Conservation (phyloP, 2,329 filamentous ascomycete genomes). For the Colletotrichum sansevieriae region DNA sequence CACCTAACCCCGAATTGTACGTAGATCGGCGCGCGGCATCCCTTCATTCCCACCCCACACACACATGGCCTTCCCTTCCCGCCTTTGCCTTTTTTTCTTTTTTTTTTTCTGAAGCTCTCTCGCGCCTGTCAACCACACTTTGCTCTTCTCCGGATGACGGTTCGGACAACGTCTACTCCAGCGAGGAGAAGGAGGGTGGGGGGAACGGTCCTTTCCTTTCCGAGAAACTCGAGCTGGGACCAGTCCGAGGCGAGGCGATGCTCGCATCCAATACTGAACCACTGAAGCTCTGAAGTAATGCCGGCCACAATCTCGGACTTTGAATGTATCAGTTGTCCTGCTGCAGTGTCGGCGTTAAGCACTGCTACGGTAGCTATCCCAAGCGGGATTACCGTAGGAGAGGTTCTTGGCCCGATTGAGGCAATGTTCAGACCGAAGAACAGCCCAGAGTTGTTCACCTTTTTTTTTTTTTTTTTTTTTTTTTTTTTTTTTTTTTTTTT, state of each 20-base stretch:
- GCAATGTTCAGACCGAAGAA: too few relatives aligned
- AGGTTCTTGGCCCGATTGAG: constrained; percentile 10
- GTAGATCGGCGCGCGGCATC: constrained; percentile 32
- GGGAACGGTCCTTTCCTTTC: too few relatives aligned
- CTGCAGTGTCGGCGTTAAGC: constrained; percentile 13
- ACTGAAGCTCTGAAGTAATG: too few relatives aligned
- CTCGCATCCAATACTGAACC: too few relatives aligned
- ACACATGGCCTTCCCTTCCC: too few relatives aligned
- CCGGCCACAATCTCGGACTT: constrained; percentile 20
- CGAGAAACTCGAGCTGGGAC: too few relatives aligned
- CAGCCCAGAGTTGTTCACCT: too few relatives aligned
- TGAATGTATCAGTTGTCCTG: constrained; percentile 15
- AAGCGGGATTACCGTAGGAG: background rate
- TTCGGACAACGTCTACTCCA: constrained; percentile 9
- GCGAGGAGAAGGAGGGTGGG: too few relatives aligned
- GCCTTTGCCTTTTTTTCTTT: background rate
- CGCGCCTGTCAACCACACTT: constrained; percentile 24
- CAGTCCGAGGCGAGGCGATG: too few relatives aligned
- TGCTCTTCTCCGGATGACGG: constrained; percentile 18
- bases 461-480: too few relatives aligned
- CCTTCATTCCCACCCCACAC: constrained; percentile 11
- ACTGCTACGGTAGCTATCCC: constrained; percentile 12
- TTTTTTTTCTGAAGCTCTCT: background rate
- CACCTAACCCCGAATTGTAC: constrained; percentile 11
- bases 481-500: too few relatives aligned